phyloP scores from a whole-genome alignment of 2,329 filamentous ascomycete genomes.

The Coniella lustricola region DNA sequence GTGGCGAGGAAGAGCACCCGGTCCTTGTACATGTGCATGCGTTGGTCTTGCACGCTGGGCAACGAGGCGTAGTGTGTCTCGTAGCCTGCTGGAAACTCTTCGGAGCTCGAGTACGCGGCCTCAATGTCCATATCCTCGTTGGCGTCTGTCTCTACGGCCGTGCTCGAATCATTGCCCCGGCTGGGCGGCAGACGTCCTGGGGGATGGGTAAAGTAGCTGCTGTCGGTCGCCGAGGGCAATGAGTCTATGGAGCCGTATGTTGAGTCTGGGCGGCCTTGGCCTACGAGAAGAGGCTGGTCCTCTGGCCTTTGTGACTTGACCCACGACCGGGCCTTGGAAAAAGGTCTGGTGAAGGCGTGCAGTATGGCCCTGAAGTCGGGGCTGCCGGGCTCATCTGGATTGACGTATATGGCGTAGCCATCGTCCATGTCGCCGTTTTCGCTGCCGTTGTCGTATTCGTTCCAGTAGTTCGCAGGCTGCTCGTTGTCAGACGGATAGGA shows the following conservation, averaged over 20 bases:
- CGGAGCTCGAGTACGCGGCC: constrained; percentile 40
- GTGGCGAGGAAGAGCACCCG: constrained; percentile 48
- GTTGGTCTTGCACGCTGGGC: constrained; percentile 45
- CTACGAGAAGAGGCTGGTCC: constrained; percentile 20
- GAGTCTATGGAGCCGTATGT: constrained; percentile 20
- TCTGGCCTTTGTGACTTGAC: constrained; percentile 28
- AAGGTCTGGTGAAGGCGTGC: constrained; percentile 40
- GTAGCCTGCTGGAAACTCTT: constrained; percentile 47
- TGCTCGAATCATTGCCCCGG: constrained; percentile 17
- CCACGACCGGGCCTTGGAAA: constrained; percentile 47
- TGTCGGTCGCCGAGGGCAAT: constrained; percentile 9
- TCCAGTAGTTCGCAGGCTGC: constrained; percentile 59
- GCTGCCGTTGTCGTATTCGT: constrained; percentile 79
- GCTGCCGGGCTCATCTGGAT: constrained; percentile 57
- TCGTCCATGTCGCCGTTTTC: constrained; percentile 54
- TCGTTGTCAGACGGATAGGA: constrained; percentile 7
- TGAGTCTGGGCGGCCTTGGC: constrained; percentile 15
- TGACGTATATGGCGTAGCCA: constrained; percentile 66
- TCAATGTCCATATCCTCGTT: constrained; percentile 32
- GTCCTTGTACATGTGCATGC: constrained; percentile 44
- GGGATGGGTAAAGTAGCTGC: constrained; percentile 21
- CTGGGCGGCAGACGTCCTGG: constrained; percentile 26
- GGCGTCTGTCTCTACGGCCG: constrained; percentile 32
- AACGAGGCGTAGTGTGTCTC: constrained; percentile 46
- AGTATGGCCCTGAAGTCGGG: constrained; percentile 57